Percentiles rank a stretch among this genome's conserved stretches.
These are phyloP conservation scores for Trametes pubescens DNA, from an alignment of 1,284 basidiomycete species.

Conservation along the genomic window DNA sequence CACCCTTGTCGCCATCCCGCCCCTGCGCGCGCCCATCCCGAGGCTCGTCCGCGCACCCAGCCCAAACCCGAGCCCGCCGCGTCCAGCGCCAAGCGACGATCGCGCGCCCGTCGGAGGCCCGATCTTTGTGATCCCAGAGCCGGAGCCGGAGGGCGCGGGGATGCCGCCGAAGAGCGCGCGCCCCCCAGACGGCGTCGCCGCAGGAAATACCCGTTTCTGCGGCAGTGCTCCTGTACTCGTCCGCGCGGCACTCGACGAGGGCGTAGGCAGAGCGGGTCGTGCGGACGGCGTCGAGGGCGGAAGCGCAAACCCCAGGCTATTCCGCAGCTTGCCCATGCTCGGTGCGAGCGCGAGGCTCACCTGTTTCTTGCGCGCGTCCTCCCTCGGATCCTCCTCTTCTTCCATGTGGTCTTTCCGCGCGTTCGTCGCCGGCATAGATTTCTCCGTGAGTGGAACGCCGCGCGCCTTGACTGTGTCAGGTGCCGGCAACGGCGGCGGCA, in stretches of 20 bases:
- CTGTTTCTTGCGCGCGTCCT: constrained; percentile 1
- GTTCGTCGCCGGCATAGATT: neutral
- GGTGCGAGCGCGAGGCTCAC: constrained; percentile 18
- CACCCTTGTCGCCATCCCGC: constrained; percentile 33
- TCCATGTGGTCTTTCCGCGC: neutral
- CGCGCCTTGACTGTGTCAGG: constrained; percentile 19
- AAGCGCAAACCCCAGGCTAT: constrained; percentile 8
- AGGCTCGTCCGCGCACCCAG: neutral
- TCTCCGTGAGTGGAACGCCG: neutral
- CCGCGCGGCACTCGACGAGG: neutral
- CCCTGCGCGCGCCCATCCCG: constrained; percentile 3
- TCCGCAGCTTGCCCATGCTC: constrained; percentile 15
- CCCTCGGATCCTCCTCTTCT: neutral
- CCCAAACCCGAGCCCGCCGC: neutral
- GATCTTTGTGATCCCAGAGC: too few species aligned
- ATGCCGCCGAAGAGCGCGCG: neutral
- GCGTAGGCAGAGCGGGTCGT: neutral
- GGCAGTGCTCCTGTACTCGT: neutral
- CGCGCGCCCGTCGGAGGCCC: neutral
- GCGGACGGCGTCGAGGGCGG: neutral
- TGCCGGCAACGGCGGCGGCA: constrained; percentile 33
- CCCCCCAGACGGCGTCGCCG: neutral
- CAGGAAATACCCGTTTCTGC: neutral
- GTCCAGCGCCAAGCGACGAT: neutral
- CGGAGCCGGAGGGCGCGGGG: neutral